Conservation (phyloP, 1,284 basidiomycete genomes). For the Trametes hirsuta region DNA sequence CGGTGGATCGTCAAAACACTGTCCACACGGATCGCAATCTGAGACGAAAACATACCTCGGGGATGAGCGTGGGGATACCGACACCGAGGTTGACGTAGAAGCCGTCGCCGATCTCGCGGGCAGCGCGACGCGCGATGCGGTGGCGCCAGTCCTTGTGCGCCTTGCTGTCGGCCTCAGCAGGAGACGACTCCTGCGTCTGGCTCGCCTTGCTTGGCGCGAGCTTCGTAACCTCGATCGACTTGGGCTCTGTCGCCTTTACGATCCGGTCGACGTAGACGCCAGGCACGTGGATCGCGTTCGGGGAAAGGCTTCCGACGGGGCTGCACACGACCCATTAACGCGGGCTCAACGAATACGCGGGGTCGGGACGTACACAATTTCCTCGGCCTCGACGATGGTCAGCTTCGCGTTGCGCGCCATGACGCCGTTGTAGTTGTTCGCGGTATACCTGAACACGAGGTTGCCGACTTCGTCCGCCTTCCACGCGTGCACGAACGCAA, state of each 20-base stretch:
- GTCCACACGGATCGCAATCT: neutral
- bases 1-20: conserved; percentile 34
- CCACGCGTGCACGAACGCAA: conserved; percentile 92
- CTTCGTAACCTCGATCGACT: conserved; percentile 79
- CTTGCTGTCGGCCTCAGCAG: conserved; percentile 44
- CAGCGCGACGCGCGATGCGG: conserved; percentile 81
- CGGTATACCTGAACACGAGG: conserved; percentile 84
- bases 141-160: conserved; percentile 57
- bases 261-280: conserved; percentile 89
- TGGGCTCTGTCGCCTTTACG: conserved; percentile 75
- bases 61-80: conserved; percentile 90
- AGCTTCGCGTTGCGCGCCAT: conserved; percentile 90
- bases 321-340: conserved; percentile 15
- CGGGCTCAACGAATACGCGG: neutral
- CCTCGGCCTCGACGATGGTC: conserved; percentile 92
- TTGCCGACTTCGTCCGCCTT: conserved; percentile 92
- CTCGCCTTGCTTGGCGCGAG: conserved; percentile 46
- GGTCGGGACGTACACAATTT: conserved; percentile 64
- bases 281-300: conserved; percentile 85
- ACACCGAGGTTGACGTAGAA: conserved; percentile 74
- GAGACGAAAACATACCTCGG: conserved; percentile 36
- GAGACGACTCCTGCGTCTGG: conserved; percentile 25
- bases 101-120: conserved; percentile 88
- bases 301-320: conserved; percentile 79
- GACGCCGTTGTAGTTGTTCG: conserved; percentile 85